Evolutionary conservation across 2,329 filamentous ascomycete species (phyloP), one percentile per base, ranked within the genome.

Genomic region (Fusarium fracticaudum): DNA sequence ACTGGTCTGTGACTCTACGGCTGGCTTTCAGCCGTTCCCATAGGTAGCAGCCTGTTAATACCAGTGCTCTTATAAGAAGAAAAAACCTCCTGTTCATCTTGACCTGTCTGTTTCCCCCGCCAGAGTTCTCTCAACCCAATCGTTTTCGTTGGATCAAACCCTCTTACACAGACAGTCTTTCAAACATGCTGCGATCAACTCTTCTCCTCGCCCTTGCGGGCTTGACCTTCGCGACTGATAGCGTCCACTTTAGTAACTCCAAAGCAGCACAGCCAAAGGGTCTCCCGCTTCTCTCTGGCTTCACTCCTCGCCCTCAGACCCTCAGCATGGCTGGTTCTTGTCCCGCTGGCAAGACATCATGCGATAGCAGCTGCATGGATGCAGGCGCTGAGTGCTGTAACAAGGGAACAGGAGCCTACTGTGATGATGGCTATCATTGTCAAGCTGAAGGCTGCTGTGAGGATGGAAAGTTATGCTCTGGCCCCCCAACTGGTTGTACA

Each of bases 311-410:
- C 20, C 64, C 73, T 6, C 60, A 79, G 47, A 57, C 69, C 43
- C 51, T 80, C 40, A 72, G 69, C 44, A 41, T 71, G 29, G 51
- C 61, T 8, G 67, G 40, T 15, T 66, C 68, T 37, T 82, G 81
- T 51, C 64, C 64, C 17, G 11, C 68, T 14, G 67, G 73, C 45
- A 60, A 78, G 59, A 72, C 69, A 10, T 26, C 57, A 12, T 84
- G 83, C 53, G 81, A 80, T 60, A 61, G 45, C 54, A 60, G 72
- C 29, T 84, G 83, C 62, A 81, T 83, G 66, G 76, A 79, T 22
- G n/a, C 69, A 14, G 62, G 59, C 14, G 77, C 71, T 18, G 29
- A 64, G n/a, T 84, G 83, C 74, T 83, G 82, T 59, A 55, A 45
- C 66, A 65, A 60, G 45, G 76, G 79, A 53, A 67, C 67, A 22